Percentiles rank a stretch among this genome's conserved stretches.
Conservation (phyloP, 2,329 filamentous ascomycete genomes). For the Colletotrichum lini region DNA sequence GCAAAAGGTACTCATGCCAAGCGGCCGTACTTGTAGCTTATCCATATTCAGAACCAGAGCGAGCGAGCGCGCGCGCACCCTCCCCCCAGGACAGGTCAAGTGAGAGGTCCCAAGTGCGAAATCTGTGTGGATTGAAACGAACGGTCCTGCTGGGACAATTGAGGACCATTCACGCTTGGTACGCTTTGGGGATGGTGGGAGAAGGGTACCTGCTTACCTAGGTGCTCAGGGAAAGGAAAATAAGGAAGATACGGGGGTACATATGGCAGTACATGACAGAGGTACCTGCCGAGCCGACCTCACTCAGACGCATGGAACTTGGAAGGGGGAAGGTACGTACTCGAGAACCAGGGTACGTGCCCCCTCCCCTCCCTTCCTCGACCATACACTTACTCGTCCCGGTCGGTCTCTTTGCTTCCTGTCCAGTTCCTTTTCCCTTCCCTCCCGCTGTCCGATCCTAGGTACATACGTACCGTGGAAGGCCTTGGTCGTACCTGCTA, state of each 20-base stretch:
- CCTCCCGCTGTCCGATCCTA: not conserved
- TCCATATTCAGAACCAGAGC: conserved; percentile 2
- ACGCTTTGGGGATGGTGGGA: conserved; percentile 30
- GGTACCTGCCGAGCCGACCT: conserved; percentile 6
- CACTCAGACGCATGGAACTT: conserved; percentile 6
- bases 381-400: not conserved
- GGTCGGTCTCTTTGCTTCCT: conserved; percentile 16
- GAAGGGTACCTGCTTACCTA: not conserved
- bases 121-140: conserved; percentile 42
- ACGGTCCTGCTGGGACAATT: conserved; percentile 38
- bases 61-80: conserved; percentile 28
- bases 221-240: not conserved
- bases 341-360: conserved; percentile 22
- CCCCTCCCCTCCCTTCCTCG: conserved; percentile 10
- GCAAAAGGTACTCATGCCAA: conserved; percentile 2
- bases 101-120: conserved; percentile 37
- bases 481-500: not conserved
- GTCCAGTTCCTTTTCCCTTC: not conserved
- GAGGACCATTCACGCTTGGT: conserved; percentile 37
- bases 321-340: not conserved
- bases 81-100: conserved; percentile 42
- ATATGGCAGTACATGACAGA: not conserved
- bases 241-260: not conserved
- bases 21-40: not conserved
- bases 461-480: not conserved